Base-by-base conservation (phyloP, 1,284 basidiomycete species). In the Sphaerobolus stellatus region DNA sequence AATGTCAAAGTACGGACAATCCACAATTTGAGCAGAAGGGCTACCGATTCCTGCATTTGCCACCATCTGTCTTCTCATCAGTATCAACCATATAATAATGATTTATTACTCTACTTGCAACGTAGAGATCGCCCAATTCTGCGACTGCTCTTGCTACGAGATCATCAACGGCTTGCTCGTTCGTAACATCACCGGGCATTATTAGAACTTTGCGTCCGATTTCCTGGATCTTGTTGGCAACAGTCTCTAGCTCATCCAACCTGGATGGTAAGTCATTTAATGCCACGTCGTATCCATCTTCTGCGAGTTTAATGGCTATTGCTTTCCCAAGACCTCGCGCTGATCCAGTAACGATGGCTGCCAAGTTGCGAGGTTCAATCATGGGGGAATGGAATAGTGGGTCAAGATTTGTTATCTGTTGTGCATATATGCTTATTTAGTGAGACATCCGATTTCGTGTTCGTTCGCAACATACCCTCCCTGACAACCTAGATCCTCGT, bases 31-130 rank as follows among this genome's bases (percentile, higher is more conserved):
- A 30, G 33, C 46, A 14, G 20, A 20, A 16, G 45, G 40, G 33
- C 55, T 30, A 8, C 33, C 44, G 29, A 59, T 57, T 7, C 57
- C 57, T 4, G 57, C 58, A 43, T 61, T 61, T 25, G 58, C 58
- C 9, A 61, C 56, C 59, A 61, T 61, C 59, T 61, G 24, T 7
- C n/a, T 25, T 13, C 14, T 8, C 25, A 2, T 29, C 27, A n/a
- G 6, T 34, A 24, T 18, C 20, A 29, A 24, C 25, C 5, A n/a
- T 9, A 9, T 5, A 25, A n/a, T 36, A 18, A 11, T 31, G n/a
- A 22, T 16, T 29, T 4, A 43, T 14, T 30, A n/a, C 14, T 40
- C n/a, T 4, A 57, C 54, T 13, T 44, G 57, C 59, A 11, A 61
- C 58, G 18, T 57, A 52, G 25, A 61, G 48, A n/a, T 47, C 43